Evolutionary conservation across 2,329 filamentous ascomycete species (phyloP).

Genomic region (Cladophialophora chaetospira): DNA sequence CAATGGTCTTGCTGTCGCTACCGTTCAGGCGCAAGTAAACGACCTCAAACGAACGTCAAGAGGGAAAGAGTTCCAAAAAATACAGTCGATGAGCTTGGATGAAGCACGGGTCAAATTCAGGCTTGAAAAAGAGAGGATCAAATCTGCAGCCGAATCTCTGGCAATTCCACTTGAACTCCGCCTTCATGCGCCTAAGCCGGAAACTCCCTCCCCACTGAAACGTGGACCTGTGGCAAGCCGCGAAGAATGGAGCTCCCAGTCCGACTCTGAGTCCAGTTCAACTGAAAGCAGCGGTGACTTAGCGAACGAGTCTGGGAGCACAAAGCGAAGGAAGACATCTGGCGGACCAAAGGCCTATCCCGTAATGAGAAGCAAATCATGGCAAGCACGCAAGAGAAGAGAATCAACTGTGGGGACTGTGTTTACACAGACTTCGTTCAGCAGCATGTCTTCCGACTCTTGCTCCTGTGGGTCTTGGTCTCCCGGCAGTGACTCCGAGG

Average conservation of each 20-base stretch:
- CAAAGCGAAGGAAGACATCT: not conserved
- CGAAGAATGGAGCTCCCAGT: not conserved
- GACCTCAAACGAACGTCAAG: not conserved
- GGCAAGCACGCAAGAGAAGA: not conserved
- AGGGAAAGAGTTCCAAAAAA: not conserved
- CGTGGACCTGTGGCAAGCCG: not conserved
- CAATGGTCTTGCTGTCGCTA: not conserved
- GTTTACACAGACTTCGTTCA: not conserved
- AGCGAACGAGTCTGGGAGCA: not conserved
- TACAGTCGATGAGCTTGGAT: not conserved
- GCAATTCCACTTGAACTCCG: not conserved
- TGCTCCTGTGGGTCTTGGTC: not conserved
- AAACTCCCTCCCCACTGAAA: not conserved
- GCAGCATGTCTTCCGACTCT: not conserved
- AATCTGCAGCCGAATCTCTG: not conserved
- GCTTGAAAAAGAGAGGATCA: not conserved
- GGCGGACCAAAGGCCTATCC: not conserved
- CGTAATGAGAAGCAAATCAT: not conserved
- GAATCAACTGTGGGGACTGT: not conserved
- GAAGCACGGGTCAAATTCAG: not conserved
- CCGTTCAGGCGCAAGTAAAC: not conserved
- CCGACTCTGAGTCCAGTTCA: not conserved
- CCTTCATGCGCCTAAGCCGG: not conserved
- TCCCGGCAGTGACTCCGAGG: not conserved
- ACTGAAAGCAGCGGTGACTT: not conserved